Evolutionary conservation across 306 rosid genomes (phyloP).

Genomic region (Prunus campanulata): DNA sequence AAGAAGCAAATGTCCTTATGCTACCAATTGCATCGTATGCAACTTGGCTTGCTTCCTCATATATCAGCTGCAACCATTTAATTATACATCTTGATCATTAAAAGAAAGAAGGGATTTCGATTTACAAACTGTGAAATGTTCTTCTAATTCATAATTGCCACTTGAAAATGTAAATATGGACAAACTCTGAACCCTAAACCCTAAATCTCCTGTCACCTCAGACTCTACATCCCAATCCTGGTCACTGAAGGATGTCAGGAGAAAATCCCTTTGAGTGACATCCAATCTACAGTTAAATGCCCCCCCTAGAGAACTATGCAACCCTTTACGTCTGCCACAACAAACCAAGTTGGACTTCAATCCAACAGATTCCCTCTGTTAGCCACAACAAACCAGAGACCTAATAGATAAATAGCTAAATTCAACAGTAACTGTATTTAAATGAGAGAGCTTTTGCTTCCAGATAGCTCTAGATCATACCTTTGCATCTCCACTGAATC

Average conservation of each 20-base stretch:
- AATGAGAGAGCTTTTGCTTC: too few relatives aligned
- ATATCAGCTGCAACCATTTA: constrained; percentile 55
- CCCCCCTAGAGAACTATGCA: not conserved
- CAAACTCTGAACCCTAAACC: too few relatives aligned
- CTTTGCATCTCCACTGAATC: constrained; percentile 79
- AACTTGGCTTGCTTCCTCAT: constrained; percentile 89
- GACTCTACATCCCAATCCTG: not conserved
- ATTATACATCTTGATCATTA: not conserved
- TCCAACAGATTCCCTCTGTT: not conserved
- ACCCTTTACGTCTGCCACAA: not conserved
- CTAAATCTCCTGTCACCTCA: not conserved
- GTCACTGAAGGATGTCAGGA: not conserved
- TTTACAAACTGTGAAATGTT: not conserved
- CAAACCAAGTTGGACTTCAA: not conserved
- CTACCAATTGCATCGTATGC: constrained; percentile 91
- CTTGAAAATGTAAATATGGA: not conserved
- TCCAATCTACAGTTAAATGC: not conserved
- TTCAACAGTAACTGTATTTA: not conserved
- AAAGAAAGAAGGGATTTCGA: not conserved
- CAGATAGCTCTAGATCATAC: constrained; percentile 25
- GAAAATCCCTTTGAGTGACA: not conserved
- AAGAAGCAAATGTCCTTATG: constrained; percentile 83
- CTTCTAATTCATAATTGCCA: too few relatives aligned
- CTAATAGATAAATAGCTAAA: not conserved
- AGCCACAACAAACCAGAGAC: not conserved